Evolutionary conservation across 371 early-diverging fungal genomes (phyloP), one percentile per base, ranked within the genome.

Genomic region (Mucor plumbeus): DNA sequence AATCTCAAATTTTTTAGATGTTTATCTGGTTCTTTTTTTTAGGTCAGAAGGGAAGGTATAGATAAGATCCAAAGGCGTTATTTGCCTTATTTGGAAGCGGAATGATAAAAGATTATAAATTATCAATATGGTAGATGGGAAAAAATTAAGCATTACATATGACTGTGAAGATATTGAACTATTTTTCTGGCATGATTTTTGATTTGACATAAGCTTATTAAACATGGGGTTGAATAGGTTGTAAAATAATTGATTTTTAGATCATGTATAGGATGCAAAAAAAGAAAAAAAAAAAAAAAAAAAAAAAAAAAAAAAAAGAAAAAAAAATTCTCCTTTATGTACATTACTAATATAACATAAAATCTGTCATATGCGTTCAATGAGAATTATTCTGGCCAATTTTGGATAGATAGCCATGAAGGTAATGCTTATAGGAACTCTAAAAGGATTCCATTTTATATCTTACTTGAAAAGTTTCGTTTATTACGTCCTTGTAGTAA

Each of bases 101-200:
- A 47, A 47, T 47, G 47, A 47, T 47, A 47, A 47, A 47, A 47
- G 47, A 47, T 47, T 47, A 47, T 17, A 47, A 47, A 47, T 47
- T 47, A 17, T 47, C 47, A 47, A 4, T 19, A 19, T 47, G 47
- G 47, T 47, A 19, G 47, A 47, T 47, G 47, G 47, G 47, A 47
- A 47, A 47, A 47, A 47, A 47, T 26, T 3, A 47, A 47, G 19
- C 47, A 47, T 47, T 8, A 17, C 47, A 47, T 47, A 47, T 47
- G 47, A 47, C 47, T 47, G 47, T 8, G 17, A 47, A 19, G 38
- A 47, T 47, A 10, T 19, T 17, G 10, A 19, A 47, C 3, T 3
- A 26, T 26, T 26, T 47, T 47, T 47, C 47, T 47, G 47, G 47
- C 47, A 47, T 47, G 47, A 47, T 47, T 47, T 47, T 47, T 10